Conservation (phyloP, 495 filamentous ascomycete species). For the Hypoxylon perforatum region DNA sequence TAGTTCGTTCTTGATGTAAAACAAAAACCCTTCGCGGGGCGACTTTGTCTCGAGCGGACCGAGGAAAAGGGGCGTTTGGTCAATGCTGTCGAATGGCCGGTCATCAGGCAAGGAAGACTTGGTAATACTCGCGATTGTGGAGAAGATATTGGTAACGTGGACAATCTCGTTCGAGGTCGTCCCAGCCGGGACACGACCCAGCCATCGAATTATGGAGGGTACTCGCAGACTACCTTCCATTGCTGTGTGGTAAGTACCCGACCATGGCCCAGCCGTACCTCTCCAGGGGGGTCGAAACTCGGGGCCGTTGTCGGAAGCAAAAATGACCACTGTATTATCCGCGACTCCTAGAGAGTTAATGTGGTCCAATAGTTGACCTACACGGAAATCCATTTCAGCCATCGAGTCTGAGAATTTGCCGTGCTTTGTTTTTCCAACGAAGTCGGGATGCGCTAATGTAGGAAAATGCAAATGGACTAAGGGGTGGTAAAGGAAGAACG, state of each 20-base stretch:
- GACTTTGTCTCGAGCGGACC: too few relatives aligned
- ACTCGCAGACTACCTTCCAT: conserved; percentile 6
- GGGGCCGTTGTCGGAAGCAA: conserved; percentile 6
- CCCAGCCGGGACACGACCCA: too few relatives aligned
- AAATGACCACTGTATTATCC: conserved; percentile 8
- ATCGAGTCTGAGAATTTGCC: conserved; percentile 2
- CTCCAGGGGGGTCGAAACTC: conserved; percentile 1
- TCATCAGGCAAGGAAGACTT: too few relatives aligned
- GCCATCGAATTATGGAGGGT: neutral
- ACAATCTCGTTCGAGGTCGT: too few relatives aligned
- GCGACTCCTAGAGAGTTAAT: neutral
- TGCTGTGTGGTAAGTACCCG: conserved; percentile 2
- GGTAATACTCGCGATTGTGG: too few relatives aligned
- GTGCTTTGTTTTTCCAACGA: conserved; percentile 2
- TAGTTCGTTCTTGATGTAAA: too few relatives aligned
- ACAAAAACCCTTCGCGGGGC: too few relatives aligned
- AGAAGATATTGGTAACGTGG: too few relatives aligned
- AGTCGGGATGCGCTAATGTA: neutral
- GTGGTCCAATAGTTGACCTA: conserved; percentile 1
- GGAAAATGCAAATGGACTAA: conserved; percentile 1
- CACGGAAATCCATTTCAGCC: conserved; percentile 5
- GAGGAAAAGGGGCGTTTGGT: too few relatives aligned
- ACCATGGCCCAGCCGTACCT: neutral
- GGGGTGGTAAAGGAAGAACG: neutral
- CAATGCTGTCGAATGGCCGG: too few relatives aligned